A percentile compares a stretch with the other conserved stretches of the same genome.
Conservation (phyloP, 164 flowering plant species). For the Macadamia tetraphylla region DNA sequence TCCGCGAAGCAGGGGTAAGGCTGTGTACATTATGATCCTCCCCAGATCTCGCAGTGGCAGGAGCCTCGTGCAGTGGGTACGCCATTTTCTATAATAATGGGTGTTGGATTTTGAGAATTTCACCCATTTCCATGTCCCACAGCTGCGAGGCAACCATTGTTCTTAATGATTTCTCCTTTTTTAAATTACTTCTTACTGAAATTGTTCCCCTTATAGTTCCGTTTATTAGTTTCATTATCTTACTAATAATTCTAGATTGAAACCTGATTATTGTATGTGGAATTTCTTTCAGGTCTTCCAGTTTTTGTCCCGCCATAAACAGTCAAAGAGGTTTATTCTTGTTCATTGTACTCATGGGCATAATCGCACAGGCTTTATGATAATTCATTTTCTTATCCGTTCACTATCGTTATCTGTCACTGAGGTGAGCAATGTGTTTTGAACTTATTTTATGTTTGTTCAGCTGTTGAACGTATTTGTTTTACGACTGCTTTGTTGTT, state of each 20-base stretch:
- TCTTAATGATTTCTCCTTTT: no score
- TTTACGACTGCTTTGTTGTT: constrained; percentile 4
- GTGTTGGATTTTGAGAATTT: no score
- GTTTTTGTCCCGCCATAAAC: constrained; percentile 65
- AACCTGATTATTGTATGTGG: neutral
- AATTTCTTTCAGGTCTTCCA: constrained; percentile 58
- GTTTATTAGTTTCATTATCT: no score
- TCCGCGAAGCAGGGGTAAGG: no score
- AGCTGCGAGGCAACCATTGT: no score
- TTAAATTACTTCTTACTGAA: no score
- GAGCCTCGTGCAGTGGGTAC: no score
- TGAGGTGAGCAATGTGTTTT: constrained; percentile 43
- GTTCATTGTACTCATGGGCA: constrained; percentile 99
- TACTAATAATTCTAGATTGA: neutral
- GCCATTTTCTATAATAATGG: no score
- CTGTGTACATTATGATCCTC: no score
- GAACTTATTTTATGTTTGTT: neutral
- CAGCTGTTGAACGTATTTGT: neutral
- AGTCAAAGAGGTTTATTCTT: constrained; percentile 66
- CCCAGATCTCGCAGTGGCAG: no score
- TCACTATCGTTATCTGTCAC: constrained; percentile 57
- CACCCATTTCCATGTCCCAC: no score
- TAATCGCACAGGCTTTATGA: constrained; percentile 99
- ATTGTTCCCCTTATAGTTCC: no score
- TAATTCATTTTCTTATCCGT: constrained; percentile 85